These are phyloP conservation scores for Graphiopsis chlorocephala DNA, from an alignment of 2,329 filamentous ascomycete genomes.

Conservation along the genomic window DNA sequence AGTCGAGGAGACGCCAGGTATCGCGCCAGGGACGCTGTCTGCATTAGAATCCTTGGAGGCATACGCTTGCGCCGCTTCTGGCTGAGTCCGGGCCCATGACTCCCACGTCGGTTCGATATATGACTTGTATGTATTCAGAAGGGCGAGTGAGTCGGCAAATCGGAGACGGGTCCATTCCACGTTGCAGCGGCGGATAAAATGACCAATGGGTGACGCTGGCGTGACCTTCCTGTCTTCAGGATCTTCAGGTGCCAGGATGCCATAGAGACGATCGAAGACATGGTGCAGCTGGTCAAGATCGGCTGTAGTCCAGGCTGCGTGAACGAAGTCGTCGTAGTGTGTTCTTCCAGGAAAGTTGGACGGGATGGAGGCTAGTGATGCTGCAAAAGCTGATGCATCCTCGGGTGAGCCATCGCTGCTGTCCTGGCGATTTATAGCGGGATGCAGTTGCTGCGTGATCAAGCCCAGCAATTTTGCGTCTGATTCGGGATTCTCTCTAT, in stretches of 20 bases:
- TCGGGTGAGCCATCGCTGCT: constrained; percentile 44
- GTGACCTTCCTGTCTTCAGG: constrained; percentile 49
- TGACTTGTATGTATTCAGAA: constrained; percentile 80
- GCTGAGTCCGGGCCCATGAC: constrained; percentile 7
- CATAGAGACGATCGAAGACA: constrained; percentile 58
- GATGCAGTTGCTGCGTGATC: constrained; percentile 50
- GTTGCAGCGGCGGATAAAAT: constrained; percentile 71
- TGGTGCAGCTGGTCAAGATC: constrained; percentile 74
- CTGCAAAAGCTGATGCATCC: constrained; percentile 39
- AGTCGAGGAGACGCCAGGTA: constrained; percentile 27
- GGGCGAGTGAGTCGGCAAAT: constrained; percentile 71
- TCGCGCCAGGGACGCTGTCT: constrained; percentile 20
- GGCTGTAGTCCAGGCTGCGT: constrained; percentile 78
- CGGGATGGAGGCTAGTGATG: constrained; percentile 16
- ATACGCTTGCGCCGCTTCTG: constrained; percentile 21
- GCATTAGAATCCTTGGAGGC: background rate
- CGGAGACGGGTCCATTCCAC: constrained; percentile 77
- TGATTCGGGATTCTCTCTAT: background rate
- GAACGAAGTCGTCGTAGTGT: constrained; percentile 85
- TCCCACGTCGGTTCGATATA: constrained; percentile 48
- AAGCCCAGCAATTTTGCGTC: constrained; percentile 65
- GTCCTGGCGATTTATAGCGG: constrained; percentile 20
- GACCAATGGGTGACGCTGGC: constrained; percentile 73
- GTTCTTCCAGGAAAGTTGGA: constrained; percentile 65
- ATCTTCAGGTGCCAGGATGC: constrained; percentile 36